Base-by-base conservation (phyloP, 169 alveolate species). In the Eimeria necatrix region DNA sequence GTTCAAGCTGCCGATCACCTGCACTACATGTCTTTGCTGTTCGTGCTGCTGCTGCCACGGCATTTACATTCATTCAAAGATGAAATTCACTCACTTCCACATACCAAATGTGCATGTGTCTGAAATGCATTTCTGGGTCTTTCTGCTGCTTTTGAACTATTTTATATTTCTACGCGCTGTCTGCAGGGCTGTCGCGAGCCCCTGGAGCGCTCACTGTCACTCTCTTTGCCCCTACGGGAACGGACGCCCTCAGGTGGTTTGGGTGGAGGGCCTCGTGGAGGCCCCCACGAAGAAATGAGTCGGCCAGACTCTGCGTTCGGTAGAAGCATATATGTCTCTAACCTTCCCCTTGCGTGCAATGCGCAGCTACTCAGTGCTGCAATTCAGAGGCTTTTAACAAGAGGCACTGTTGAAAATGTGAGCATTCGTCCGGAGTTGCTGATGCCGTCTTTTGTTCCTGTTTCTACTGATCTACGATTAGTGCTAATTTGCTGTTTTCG, bases 231-330 rank as follows among this genome's bases (percentile, higher is more conserved):
- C 12, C 61, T 46, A 46, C 81, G 70, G 71, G 61, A 61, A 51
- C 93, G 71, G 49, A 53, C 84, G 10, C 14, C 84, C 49, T 22
- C 49, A 6, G 10, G 70, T 24, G 16, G 59, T 24, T 26, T 48
- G 71, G 84, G 93, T 3, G 26, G 83, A 7, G 61, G 61, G 22
- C 41, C 68, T 4, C 71, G 61, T 59, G 83, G 83, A 24, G 48
- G 46, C 7, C 61, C 59, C 18, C 81, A 26, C 7, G 85, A 51
- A 0, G 93, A 73, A 18, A 10, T 24, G 83, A 49, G 74, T 3
- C 93, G 93, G 24, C 93, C 93, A 4, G 71, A 86, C 84, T 59
- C 83, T 68, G 93, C 93, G 18, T 86, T 86, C 68, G 93, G 93
- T 16, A 8, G 93, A 46, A 86, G 93, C 18, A 74, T 86, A 4